Base-by-base conservation (phyloP, 768 basidiomycete genomes). In the Clitopilus passeckerianus region DNA sequence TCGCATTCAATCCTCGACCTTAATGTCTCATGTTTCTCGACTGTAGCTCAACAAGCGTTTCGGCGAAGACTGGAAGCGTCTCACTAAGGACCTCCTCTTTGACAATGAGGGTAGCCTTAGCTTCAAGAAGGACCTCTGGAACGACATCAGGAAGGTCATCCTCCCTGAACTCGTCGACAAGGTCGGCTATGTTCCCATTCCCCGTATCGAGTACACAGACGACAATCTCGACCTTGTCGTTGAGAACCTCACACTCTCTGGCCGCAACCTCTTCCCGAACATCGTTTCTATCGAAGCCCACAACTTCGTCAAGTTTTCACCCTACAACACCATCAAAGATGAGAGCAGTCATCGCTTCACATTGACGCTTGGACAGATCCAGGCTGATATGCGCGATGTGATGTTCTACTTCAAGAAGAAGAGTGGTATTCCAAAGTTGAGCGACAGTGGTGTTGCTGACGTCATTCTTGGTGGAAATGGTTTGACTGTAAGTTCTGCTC, bases 381-480 rank as follows among this genome's bases (percentile, higher is more conserved):
- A 98, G 70, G 90, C 90, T 5, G 94, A 97, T 64, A 90, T 98
- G 84, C 84, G 91, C 15, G 95, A 98, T 65, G 91, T 97, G 14
- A 89, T 90, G 8, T 96, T 98, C 72, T 93, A 89, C 70, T 95
- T 92, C 79, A 80, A 80, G 63, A 92, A 87, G 79, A 95, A 95
- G 83, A 82, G 77, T 5, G 92, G 92, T 2, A 83, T 92, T 65
- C 85, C 89, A 2, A 93, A 87, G 78, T 73, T 95, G 70, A 80
- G 71, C 54, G 94, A 96, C 72, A 86, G 85, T 6, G 94, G 93
- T 46, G 71, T 95, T 16, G 93, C 93, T 6, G 95, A 96, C 67
- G 86, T 95, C 4, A 65, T 93, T 35, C 75, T 97, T 53, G 90
- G 92, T 14, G 95, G 95, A 5, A 75, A 87, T 56, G 96, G 95